Evolutionary conservation across 2,329 filamentous ascomycete genomes (phyloP).

Genomic region (Fusarium armeniacum): DNA sequence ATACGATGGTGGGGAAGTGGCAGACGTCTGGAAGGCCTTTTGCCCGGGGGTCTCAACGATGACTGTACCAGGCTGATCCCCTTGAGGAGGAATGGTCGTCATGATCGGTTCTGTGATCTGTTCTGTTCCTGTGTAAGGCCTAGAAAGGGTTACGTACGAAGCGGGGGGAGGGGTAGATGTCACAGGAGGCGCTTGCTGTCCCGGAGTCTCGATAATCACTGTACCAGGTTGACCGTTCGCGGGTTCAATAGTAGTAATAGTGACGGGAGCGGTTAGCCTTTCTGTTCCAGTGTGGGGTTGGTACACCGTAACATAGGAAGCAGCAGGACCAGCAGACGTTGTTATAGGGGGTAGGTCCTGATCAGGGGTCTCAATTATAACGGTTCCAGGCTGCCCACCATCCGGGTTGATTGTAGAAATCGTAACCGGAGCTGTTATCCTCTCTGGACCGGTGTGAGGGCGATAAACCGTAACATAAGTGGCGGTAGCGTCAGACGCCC

Average conservation of each 20-base stretch:
- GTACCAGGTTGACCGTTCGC: conserved; percentile 27
- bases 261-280: conserved; percentile 26
- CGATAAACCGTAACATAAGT: conserved; percentile 37
- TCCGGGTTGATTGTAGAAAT: conserved; percentile 27
- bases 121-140: conserved; percentile 22
- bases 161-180: conserved; percentile 16
- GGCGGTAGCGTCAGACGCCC: conserved; percentile 6
- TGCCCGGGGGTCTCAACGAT: conserved; percentile 29
- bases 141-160: conserved; percentile 33
- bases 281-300: conserved; percentile 23
- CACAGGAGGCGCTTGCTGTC: conserved; percentile 29
- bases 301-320: conserved; percentile 33
- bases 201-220: conserved; percentile 38
- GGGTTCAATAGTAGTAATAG: conserved; percentile 34
- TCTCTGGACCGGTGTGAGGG: conserved; percentile 24
- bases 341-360: conserved; percentile 27
- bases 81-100: conserved; percentile 24
- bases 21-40: neutral
- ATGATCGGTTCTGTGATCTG: conserved; percentile 19
- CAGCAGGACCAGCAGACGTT: conserved; percentile 23
- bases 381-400: conserved; percentile 31
- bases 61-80: conserved; percentile 32
- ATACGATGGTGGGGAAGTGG: conserved; percentile 16
- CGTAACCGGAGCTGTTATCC: conserved; percentile 25
- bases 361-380: conserved; percentile 36